Evolutionary conservation across 495 filamentous ascomycete species (phyloP).

Genomic region (Elaphomyces granulatus): DNA sequence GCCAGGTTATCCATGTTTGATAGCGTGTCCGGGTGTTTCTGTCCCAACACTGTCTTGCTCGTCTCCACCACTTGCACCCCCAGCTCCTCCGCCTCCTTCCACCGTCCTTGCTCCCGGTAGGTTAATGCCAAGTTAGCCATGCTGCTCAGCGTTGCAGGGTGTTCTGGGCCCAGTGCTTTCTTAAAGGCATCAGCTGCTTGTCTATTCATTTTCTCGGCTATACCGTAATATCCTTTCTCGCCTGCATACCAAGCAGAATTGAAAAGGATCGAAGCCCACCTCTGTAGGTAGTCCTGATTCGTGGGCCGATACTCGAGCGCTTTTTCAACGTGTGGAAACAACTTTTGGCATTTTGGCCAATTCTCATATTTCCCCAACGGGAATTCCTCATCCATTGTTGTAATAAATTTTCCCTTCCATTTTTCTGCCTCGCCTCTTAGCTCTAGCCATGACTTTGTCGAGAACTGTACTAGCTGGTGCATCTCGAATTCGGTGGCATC

Average conservation of each 20-base stretch:
- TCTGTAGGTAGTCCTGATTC: background rate
- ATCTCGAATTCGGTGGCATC: slow-evolving; percentile 25
- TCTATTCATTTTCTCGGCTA: too few species aligned
- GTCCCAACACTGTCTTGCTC: slow-evolving; percentile 11
- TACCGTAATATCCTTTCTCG: background rate
- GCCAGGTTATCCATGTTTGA: slow-evolving; percentile 15
- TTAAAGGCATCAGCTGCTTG: slow-evolving; percentile 1
- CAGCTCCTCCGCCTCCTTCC: slow-evolving; percentile 20
- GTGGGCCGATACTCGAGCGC: slow-evolving; percentile 7
- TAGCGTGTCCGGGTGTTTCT: slow-evolving; percentile 12
- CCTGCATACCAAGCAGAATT: slow-evolving; percentile 4
- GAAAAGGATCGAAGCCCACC: slow-evolving; percentile 8
- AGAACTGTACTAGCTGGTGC: slow-evolving; percentile 33
- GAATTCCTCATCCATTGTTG: slow-evolving; percentile 22
- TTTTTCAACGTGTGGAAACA: slow-evolving; percentile 18
- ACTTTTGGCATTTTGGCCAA: slow-evolving; percentile 11
- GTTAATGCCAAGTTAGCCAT: slow-evolving; percentile 4
- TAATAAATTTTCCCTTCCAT: slow-evolving; percentile 22
- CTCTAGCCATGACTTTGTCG: slow-evolving; percentile 31
- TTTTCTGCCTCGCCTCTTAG: too few species aligned
- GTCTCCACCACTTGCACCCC: slow-evolving; percentile 13
- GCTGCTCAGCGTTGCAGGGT: slow-evolving; percentile 5
- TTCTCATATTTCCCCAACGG: slow-evolving; percentile 22
- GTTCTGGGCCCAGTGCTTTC: slow-evolving; percentile 5
- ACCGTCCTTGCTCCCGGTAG: slow-evolving; percentile 15